phyloP scores from a whole-genome alignment of 2,329 filamentous ascomycete species.

The Paraphoma sp. region DNA sequence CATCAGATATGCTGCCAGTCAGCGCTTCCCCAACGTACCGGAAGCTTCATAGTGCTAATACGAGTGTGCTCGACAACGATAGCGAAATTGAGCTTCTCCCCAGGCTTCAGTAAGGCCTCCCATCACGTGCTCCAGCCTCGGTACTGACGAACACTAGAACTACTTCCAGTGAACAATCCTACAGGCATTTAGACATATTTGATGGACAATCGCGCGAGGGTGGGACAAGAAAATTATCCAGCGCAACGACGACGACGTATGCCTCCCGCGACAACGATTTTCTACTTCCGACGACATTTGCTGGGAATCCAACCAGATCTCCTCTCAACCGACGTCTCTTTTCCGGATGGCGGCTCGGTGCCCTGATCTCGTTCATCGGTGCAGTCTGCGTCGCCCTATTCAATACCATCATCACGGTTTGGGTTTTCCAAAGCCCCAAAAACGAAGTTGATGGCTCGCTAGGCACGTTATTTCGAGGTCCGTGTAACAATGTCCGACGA shows the following conservation, averaged over 20 bases:
- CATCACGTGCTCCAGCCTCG: too few relatives aligned
- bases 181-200: too few relatives aligned
- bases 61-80: too few relatives aligned
- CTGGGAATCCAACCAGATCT: background rate
- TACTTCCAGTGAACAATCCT: too few relatives aligned
- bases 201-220: too few relatives aligned
- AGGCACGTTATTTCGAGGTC: constrained; percentile 4
- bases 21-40: too few relatives aligned
- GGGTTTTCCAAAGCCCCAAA: constrained; percentile 1
- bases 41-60: too few relatives aligned
- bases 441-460: background rate
- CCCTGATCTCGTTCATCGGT: constrained; percentile 9
- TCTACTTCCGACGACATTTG: background rate
- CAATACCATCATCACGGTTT: constrained; percentile 10
- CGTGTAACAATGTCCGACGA: constrained; percentile 4
- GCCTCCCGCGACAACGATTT: background rate
- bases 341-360: constrained; percentile 12
- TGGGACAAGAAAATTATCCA: too few relatives aligned
- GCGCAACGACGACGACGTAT: background rate
- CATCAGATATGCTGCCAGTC: too few relatives aligned
- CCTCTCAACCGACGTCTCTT: background rate
- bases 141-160: too few relatives aligned
- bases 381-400: constrained; percentile 5
- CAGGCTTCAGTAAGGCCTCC: too few relatives aligned
- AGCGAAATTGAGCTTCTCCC: too few relatives aligned